Evolutionary conservation across 139 green algal genomes (phyloP).

Genomic region (Chlorella sp.): DNA sequence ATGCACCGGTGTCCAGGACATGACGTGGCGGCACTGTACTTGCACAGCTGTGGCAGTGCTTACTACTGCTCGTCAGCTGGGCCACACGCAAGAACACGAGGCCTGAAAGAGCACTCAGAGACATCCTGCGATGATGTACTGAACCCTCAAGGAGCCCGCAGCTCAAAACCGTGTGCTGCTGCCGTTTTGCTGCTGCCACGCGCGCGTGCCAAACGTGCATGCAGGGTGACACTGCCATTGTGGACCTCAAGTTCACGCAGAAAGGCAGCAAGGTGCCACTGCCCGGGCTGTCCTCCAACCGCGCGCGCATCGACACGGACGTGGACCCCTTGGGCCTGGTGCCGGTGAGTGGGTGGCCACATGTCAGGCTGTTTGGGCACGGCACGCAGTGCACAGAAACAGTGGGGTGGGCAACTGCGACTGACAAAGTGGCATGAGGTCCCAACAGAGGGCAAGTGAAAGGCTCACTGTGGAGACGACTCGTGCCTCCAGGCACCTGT

Average conservation of each 20-base stretch:
- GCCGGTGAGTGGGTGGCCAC: constrained; percentile 5
- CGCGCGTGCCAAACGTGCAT: too few relatives aligned
- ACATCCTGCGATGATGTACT: neutral
- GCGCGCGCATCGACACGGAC: constrained; percentile 40
- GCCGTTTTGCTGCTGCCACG: too few relatives aligned
- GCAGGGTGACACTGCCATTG: constrained; percentile 31
- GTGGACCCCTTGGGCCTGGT: constrained; percentile 33
- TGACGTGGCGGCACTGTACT: too few relatives aligned
- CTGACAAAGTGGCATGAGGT: neutral
- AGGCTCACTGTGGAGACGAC: too few relatives aligned
- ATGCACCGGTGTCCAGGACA: too few relatives aligned
- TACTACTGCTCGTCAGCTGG: too few relatives aligned
- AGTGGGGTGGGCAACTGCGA: neutral
- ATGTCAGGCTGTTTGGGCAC: neutral
- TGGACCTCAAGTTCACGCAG: constrained; percentile 32
- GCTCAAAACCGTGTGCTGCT: neutral
- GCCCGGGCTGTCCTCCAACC: constrained; percentile 27
- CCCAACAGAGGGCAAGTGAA: too few relatives aligned
- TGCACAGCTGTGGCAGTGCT: too few relatives aligned
- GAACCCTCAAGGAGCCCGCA: neutral
- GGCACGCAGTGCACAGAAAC: neutral
- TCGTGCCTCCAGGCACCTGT: too few relatives aligned
- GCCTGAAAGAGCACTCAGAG: too few relatives aligned
- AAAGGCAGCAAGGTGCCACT: constrained; percentile 7
- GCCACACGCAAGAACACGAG: too few relatives aligned